Conservation (phyloP, 768 basidiomycete species). For the Mycena floridula region DNA sequence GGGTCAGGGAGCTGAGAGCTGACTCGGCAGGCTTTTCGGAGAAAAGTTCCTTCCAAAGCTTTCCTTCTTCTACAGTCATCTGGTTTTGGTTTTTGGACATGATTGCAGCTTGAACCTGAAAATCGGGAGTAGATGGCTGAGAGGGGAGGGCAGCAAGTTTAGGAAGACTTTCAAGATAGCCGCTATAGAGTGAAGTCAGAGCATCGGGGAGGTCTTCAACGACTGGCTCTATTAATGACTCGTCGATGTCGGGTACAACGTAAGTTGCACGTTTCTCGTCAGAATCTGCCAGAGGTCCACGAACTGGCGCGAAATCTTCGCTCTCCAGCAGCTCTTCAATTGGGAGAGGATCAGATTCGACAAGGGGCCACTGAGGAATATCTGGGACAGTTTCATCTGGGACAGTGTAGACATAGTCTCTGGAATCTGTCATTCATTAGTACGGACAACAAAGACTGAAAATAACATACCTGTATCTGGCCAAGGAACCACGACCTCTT, state of each 20-base stretch:
- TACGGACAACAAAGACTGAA: too few relatives aligned
- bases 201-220: constrained; percentile 20
- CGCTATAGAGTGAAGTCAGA: constrained; percentile 39
- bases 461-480: too few relatives aligned
- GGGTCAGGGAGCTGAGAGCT: constrained; percentile 25
- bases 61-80: constrained; percentile 54
- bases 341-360: constrained; percentile 13
- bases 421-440: too few relatives aligned
- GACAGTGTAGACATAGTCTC: too few relatives aligned
- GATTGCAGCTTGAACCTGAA: constrained; percentile 2
- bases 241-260: constrained; percentile 45
- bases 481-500: too few relatives aligned
- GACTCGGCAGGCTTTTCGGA: constrained; percentile 2
- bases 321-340: too few relatives aligned
- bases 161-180: constrained; percentile 26
- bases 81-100: constrained; percentile 61
- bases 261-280: too few relatives aligned
- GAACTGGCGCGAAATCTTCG: too few relatives aligned
- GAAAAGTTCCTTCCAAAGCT: constrained; percentile 47
- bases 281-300: too few relatives aligned
- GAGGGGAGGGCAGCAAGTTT: constrained; percentile 38
- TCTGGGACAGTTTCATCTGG: too few relatives aligned
- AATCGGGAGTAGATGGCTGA: constrained; percentile 11
- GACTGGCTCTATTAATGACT: too few relatives aligned
- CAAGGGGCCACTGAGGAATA: neutral